These are phyloP conservation scores for Rhinocladiella similis DNA, from an alignment of 2,329 filamentous ascomycete species.

Conservation along the genomic window DNA sequence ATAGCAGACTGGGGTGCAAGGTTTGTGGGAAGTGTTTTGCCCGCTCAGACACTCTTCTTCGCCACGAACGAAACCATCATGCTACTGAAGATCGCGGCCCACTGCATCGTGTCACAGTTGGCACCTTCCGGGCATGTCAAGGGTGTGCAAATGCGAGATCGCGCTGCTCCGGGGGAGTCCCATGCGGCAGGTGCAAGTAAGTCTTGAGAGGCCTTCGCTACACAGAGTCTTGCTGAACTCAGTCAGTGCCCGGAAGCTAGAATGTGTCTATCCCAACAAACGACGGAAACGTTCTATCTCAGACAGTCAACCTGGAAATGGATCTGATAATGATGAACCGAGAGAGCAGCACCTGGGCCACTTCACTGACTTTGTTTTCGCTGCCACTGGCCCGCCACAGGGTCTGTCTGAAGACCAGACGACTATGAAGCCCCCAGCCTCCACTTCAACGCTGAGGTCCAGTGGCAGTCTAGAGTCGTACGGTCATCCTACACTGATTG, in stretches of 20 bases:
- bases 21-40: constrained; percentile 24
- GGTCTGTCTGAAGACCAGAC: not conserved
- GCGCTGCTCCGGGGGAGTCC: constrained; percentile 27
- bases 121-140: constrained; percentile 43
- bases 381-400: not conserved
- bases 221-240: not conserved
- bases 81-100: constrained; percentile 32
- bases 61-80: constrained; percentile 44
- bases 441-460: not conserved
- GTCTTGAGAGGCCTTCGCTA: not conserved
- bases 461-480: not conserved
- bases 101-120: constrained; percentile 42
- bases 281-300: constrained; percentile 30
- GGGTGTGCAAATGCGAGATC: constrained; percentile 42
- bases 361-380: constrained; percentile 20
- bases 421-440: not conserved
- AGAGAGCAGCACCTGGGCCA: constrained; percentile 14
- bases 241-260: constrained; percentile 35
- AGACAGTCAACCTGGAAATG: constrained; percentile 34
- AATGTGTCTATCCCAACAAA: constrained; percentile 43
- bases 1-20: not conserved
- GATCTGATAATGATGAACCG: constrained; percentile 36
- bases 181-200: constrained; percentile 33
- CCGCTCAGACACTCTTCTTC: constrained; percentile 40
- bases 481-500: not conserved